Percentiles rank a stretch among this genome's conserved stretches.
These are phyloP conservation scores for Dryadomyces quercus-mongolicae DNA, from an alignment of 2,329 filamentous ascomycete species.

Conservation along the genomic window DNA sequence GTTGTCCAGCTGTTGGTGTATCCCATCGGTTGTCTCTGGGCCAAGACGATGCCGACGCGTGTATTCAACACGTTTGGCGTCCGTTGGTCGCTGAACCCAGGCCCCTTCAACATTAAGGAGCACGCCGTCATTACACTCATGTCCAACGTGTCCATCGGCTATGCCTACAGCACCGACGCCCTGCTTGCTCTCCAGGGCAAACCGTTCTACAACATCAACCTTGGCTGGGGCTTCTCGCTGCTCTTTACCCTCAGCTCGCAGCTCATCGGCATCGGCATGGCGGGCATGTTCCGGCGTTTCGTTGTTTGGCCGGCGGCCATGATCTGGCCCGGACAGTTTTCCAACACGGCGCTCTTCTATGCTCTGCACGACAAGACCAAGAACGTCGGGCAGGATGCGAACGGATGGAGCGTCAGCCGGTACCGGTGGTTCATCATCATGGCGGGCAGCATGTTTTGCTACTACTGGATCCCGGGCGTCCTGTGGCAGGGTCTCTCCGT, in stretches of 20 bases:
- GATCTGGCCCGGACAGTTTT: slow-evolving; percentile 37
- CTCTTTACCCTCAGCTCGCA: slow-evolving; percentile 17
- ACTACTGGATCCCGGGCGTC: slow-evolving; percentile 38
- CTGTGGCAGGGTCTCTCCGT: slow-evolving; percentile 31
- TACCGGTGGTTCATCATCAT: slow-evolving; percentile 31
- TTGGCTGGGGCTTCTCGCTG: neutral
- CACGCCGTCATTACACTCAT: too few relatives aligned
- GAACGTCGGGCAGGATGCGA: slow-evolving; percentile 17
- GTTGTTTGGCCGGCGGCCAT: slow-evolving; percentile 38
- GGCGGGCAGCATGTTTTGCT: slow-evolving; percentile 35
- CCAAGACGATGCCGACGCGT: too few relatives aligned
- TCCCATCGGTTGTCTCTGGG: too few relatives aligned
- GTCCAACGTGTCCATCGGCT: too few relatives aligned
- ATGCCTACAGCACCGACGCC: too few relatives aligned
- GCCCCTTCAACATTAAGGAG: too few relatives aligned
- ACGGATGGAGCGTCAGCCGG: slow-evolving; percentile 29
- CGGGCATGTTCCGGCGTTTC: slow-evolving; percentile 35
- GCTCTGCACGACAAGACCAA: slow-evolving; percentile 31
- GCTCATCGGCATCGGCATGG: slow-evolving; percentile 43
- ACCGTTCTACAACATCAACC: neutral
- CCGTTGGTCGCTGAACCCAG: too few relatives aligned
- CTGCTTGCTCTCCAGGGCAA: too few relatives aligned
- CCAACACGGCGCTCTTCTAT: slow-evolving; percentile 32
- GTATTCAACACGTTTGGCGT: too few relatives aligned
- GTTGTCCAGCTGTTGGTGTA: too few relatives aligned